Evolutionary conservation across 805 yeast genomes (phyloP).

Genomic region (baker's yeast (Saccharomyces cerevisiae)): DNA sequence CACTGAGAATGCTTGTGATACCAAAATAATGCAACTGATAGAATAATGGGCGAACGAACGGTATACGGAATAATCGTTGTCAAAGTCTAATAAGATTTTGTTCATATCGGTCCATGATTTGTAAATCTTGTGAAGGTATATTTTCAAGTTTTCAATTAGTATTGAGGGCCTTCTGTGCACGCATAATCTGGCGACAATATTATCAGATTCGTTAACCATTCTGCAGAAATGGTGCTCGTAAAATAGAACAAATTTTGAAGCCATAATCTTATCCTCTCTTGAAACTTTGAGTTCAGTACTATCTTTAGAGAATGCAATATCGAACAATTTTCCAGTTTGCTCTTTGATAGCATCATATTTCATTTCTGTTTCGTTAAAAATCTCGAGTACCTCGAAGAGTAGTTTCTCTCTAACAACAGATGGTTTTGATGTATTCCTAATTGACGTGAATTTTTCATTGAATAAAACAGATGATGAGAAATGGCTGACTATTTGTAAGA

Average conservation of each 20-base stretch:
- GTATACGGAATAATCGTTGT: slow-evolving; percentile 10
- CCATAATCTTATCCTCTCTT: slow-evolving; percentile 7
- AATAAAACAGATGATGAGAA: slow-evolving; percentile 19
- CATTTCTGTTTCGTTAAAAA: slow-evolving; percentile 8
- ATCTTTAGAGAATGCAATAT: slow-evolving; percentile 8
- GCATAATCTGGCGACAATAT: slow-evolving; percentile 18
- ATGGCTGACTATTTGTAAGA: slow-evolving; percentile 12
- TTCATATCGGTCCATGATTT: slow-evolving; percentile 13
- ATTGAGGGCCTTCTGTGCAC: slow-evolving; percentile 1
- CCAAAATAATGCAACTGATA: slow-evolving; percentile 6
- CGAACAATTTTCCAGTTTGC: slow-evolving; percentile 16
- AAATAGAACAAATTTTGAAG: slow-evolving; percentile 10
- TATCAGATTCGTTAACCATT: slow-evolving; percentile 12
- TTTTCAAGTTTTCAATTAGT: slow-evolving; percentile 1
- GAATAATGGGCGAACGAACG: slow-evolving; percentile 7
- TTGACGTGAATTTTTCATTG: slow-evolving; percentile 22
- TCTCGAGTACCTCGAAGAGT: slow-evolving; percentile 13
- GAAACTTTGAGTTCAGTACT: neutral
- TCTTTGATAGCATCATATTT: slow-evolving; percentile 16
- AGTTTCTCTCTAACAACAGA: slow-evolving; percentile 11
- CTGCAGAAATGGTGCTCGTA: slow-evolving; percentile 11
- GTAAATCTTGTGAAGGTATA: slow-evolving; percentile 3
- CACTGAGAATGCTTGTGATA: slow-evolving; percentile 5
- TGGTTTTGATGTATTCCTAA: slow-evolving; percentile 21
- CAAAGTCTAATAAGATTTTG: slow-evolving; percentile 5